Evolutionary conservation across 805 yeast species (phyloP), one percentile per base, ranked within the genome.

Genomic region (Isabelozyma gotoi): DNA sequence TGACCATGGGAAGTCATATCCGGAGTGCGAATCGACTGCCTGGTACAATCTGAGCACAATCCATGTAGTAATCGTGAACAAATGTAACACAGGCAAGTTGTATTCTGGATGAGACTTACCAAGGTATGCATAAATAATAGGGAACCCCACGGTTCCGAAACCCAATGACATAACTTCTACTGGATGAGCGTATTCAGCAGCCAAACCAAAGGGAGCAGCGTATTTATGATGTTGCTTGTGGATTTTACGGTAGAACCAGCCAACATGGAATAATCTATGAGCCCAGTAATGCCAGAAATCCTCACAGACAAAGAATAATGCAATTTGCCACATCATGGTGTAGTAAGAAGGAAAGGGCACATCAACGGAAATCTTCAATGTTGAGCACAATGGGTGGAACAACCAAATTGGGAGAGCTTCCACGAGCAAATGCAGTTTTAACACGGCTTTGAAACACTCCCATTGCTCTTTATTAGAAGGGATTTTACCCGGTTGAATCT

Each of bases 121-220:
- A 62, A 85, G 70, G 63, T 80, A 79, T 51, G 89, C 90, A 77
- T 88, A 88, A 38, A 87, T 63, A 44, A 92, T 81, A 45, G 99
- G 99, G 69, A 89, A 82, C 47, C 98, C 97, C 33, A 92, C 96
- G 34, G 99, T 92, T 50, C 99, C 99, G 51, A 88, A 80, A 41
- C 99, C 99, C 48, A 92, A 74, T 41, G 88, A 76, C 73, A 88
- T 80, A 27, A 92, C 96, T 71, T 92, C 99, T 21, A 86, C 76
- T 14, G 99, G 98, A 62, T 92, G 97, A 24, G 98, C 98, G 64
- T 92, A 92, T 73, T 92, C 99, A 39, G 98, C 98, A 47, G 98
- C 84, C 46, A 92, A 72, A 32, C 99, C 99, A 60, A 92, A 92
- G 37, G 99, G 99, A 36, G 98, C 97, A 17, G 97, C 96, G 64